phyloP scores from a whole-genome alignment of 2,329 filamentous ascomycete genomes.

The Xylaria multiplex region DNA sequence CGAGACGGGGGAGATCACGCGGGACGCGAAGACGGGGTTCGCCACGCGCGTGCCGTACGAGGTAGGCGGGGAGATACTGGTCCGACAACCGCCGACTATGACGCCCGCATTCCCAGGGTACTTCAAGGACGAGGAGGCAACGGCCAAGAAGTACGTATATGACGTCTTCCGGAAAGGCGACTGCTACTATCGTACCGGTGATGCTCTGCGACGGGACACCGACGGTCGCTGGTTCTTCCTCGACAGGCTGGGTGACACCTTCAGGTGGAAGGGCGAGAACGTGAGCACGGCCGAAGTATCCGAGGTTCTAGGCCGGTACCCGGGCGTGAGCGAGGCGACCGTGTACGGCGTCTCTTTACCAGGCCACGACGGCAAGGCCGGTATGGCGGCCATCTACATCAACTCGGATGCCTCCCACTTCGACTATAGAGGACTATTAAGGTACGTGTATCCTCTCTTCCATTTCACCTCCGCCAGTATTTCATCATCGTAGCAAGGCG shows the following conservation, averaged over 20 bases:
- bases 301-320: slow-evolving; percentile 68
- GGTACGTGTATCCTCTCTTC: slow-evolving; percentile 49
- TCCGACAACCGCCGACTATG: slow-evolving; percentile 62
- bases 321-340: slow-evolving; percentile 71
- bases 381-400: slow-evolving; percentile 70
- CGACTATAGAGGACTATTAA: slow-evolving; percentile 68
- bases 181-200: slow-evolving; percentile 74
- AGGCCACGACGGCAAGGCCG: slow-evolving; percentile 73
- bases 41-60: slow-evolving; percentile 70
- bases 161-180: slow-evolving; percentile 75
- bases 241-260: slow-evolving; percentile 76
- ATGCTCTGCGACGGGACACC: slow-evolving; percentile 68
- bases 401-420: slow-evolving; percentile 59
- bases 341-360: slow-evolving; percentile 76
- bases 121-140: slow-evolving; percentile 72
- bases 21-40: slow-evolving; percentile 75
- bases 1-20: slow-evolving; percentile 72
- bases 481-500: not conserved
- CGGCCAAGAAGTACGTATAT: slow-evolving; percentile 70
- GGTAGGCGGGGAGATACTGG: slow-evolving; percentile 78
- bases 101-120: slow-evolving; percentile 74
- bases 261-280: slow-evolving; percentile 78
- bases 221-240: slow-evolving; percentile 77
- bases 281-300: slow-evolving; percentile 74
- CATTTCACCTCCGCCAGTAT: not conserved